Conservation (phyloP, 2,329 filamentous ascomycete species). For the Macroventuria anomochaeta region DNA sequence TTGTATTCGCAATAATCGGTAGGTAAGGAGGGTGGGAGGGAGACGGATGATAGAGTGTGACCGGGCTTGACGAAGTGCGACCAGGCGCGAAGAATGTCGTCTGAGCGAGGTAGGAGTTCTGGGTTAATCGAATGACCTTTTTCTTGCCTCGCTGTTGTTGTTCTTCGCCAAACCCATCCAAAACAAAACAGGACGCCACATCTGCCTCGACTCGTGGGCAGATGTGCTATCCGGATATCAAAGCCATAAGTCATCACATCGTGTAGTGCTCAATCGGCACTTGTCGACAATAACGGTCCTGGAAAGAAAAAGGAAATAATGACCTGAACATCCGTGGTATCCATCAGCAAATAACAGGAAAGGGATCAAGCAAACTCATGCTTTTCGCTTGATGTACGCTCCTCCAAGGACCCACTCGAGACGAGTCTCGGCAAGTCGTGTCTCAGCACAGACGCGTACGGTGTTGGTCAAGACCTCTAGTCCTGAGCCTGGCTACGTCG, state of each 20-base stretch:
- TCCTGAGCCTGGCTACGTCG: conserved; percentile 78
- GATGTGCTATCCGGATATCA: conserved; percentile 47
- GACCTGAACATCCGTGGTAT: conserved; percentile 42
- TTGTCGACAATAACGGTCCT: conserved; percentile 38
- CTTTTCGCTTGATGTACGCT: conserved; percentile 29
- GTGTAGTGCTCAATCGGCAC: conserved; percentile 51
- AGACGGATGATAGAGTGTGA: conserved; percentile 19
- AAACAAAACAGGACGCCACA: conserved; percentile 36
- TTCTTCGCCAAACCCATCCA: conserved; percentile 22
- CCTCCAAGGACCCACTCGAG: conserved; percentile 3
- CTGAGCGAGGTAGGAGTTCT: background rate
- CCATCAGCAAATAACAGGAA: conserved; percentile 41
- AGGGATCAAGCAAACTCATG: conserved; percentile 40
- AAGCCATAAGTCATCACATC: conserved; percentile 53
- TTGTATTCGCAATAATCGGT: conserved; percentile 21
- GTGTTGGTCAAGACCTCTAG: conserved; percentile 37
- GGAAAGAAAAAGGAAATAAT: conserved; percentile 39
- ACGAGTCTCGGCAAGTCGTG: conserved; percentile 6
- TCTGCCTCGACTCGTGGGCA: conserved; percentile 38
- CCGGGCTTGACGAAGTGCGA: conserved; percentile 14
- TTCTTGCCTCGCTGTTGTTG: conserved; percentile 1
- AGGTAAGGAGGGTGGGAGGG: conserved; percentile 18
- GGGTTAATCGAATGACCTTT: background rate
- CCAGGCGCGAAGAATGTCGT: conserved; percentile 6
- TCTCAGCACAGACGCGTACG: background rate